phyloP scores from a whole-genome alignment of 2,329 filamentous ascomycete genomes.

The Ophiostoma sp. region DNA sequence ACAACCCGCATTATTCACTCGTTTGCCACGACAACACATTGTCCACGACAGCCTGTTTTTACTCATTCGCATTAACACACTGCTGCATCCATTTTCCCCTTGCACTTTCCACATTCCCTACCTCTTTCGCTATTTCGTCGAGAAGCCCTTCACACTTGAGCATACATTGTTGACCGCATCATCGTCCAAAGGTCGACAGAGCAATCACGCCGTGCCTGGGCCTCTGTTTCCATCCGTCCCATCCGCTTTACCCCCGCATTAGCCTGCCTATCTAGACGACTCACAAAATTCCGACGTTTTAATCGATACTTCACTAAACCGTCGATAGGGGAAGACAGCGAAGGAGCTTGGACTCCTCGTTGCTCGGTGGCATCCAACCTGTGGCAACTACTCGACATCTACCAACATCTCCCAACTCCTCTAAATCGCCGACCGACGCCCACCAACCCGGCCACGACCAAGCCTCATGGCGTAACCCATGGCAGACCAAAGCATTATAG shows the following conservation, averaged over 20 bases:
- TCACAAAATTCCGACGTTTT: neutral
- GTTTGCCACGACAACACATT: neutral
- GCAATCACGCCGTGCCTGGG: neutral
- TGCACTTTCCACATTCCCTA: neutral
- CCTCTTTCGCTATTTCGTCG: neutral
- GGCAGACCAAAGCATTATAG: constrained; percentile 60
- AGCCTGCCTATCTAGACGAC: neutral
- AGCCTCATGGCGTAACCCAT: constrained; percentile 67
- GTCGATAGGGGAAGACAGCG: neutral
- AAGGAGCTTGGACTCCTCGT: neutral
- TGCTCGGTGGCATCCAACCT: neutral
- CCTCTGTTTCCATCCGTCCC: neutral
- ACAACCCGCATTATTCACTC: neutral
- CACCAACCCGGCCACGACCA: constrained; percentile 5
- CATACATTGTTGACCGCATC: neutral
- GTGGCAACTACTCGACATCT: neutral
- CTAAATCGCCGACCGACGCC: neutral
- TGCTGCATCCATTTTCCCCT: neutral
- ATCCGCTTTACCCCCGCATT: neutral
- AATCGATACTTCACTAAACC: neutral
- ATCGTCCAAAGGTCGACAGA: neutral
- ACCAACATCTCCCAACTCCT: neutral
- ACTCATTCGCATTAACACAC: neutral
- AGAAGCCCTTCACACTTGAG: neutral
- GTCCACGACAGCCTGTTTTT: neutral